phyloP scores from a whole-genome alignment of 1,139 yeast genomes.

The Yamadazyma kanchanaburiensis region DNA sequence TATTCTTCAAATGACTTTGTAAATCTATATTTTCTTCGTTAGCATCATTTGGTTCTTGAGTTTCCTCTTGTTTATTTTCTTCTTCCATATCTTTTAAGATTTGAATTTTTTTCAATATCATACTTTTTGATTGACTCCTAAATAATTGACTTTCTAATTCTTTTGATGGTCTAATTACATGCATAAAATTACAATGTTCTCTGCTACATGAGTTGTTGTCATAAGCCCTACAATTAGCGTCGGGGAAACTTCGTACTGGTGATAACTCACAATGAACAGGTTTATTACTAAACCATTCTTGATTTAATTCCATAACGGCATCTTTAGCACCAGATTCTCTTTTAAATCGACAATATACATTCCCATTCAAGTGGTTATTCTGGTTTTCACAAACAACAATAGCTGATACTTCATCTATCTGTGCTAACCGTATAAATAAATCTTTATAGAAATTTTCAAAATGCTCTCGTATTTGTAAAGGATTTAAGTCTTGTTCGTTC shows the following conservation, averaged over 20 bases:
- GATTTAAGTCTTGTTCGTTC: conserved; percentile 25
- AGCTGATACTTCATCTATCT: conserved; percentile 60
- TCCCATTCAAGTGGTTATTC: conserved; percentile 78
- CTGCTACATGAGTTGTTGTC: conserved; percentile 64
- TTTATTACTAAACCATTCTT: conserved; percentile 76
- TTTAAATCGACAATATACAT: conserved; percentile 68
- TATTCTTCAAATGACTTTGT: no score
- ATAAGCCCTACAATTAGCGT: conserved; percentile 73
- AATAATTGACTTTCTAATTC: conserved; percentile 37
- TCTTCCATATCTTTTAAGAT: no score
- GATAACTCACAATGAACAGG: conserved; percentile 83
- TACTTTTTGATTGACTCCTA: conserved; percentile 35
- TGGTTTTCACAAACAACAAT: conserved; percentile 80
- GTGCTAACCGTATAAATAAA: conserved; percentile 63
- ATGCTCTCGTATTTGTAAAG: conserved; percentile 44
- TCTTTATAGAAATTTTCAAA: conserved; percentile 75
- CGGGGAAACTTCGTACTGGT: conserved; percentile 69
- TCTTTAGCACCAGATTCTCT: conserved; percentile 54
- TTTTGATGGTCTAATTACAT: conserved; percentile 57
- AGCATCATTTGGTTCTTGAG: no score
- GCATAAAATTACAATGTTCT: conserved; percentile 86
- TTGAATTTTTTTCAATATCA: conserved; percentile 9
- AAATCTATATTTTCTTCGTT: no score
- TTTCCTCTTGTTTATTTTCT: no score
- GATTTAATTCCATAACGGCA: conserved; percentile 62